These are phyloP conservation scores for Xanthoceras sorbifolium DNA, from an alignment of 345 rosid species.

Conservation along the genomic window DNA sequence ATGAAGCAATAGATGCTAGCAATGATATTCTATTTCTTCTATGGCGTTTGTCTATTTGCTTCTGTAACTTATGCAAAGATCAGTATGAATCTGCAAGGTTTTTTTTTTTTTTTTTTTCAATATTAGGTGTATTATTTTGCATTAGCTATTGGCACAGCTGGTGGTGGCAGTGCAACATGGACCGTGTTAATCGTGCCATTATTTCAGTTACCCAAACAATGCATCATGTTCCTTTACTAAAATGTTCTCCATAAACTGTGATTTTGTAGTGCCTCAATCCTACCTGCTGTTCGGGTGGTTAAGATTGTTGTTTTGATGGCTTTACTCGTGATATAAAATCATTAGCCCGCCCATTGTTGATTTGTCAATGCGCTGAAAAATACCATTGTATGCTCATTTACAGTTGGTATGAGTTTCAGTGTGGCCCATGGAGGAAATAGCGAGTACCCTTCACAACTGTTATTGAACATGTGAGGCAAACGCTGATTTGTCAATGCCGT, in stretches of 20 bases:
- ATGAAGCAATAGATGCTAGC: not conserved
- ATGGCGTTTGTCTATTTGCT: not conserved
- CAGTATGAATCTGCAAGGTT: not conserved
- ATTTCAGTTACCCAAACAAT: not conserved
- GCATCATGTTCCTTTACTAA: not conserved
- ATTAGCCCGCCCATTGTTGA: not conserved
- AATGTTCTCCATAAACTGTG: not conserved
- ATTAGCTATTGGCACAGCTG: not conserved
- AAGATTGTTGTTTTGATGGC: not conserved
- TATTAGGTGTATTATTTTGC: not conserved
- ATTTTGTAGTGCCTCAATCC: not conserved
- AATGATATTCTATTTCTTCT: not conserved
- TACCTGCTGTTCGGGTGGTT: not conserved
- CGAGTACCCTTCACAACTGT: not conserved
- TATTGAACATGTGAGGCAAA: not conserved
- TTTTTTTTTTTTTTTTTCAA: not conserved
- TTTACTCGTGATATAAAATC: not conserved
- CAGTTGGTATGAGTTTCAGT: not conserved
- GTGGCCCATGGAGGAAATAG: not conserved
- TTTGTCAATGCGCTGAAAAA: not conserved
- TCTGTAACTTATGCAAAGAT: slow-evolving; percentile 4
- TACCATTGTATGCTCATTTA: not conserved
- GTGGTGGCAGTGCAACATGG: not conserved
- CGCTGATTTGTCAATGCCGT: not conserved
- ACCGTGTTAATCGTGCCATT: not conserved